phyloP scores from a whole-genome alignment of 2,329 filamentous ascomycete genomes.

The Cladosporium colombiae region DNA sequence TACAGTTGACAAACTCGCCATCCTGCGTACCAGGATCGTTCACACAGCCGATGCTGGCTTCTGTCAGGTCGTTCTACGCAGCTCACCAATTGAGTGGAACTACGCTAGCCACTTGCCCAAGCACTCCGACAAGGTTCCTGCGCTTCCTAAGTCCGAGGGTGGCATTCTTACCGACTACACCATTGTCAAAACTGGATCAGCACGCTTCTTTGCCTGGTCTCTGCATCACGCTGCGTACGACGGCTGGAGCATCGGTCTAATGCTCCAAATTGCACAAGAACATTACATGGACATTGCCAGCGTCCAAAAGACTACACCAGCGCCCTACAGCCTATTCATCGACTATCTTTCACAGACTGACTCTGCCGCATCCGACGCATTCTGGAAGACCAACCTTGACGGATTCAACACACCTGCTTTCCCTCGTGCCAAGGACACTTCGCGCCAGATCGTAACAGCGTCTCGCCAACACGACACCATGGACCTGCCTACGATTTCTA shows the following conservation, averaged over 20 bases:
- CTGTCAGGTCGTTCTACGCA: constrained; percentile 38
- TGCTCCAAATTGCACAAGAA: constrained; percentile 11
- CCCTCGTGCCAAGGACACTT: constrained; percentile 12
- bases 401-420: constrained; percentile 17
- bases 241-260: constrained; percentile 15
- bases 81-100: neutral
- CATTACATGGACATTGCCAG: neutral
- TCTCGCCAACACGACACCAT: constrained; percentile 13
- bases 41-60: constrained; percentile 41
- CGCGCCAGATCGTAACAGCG: neutral
- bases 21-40: constrained; percentile 44
- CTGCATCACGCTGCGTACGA: constrained; percentile 15
- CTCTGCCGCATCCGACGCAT: neutral
- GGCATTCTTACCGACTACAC: constrained; percentile 15
- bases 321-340: constrained; percentile 13
- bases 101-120: neutral
- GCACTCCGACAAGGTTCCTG: constrained; percentile 9
- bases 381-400: constrained; percentile 14
- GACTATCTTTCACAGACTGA: constrained; percentile 7
- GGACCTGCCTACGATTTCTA: constrained; percentile 8
- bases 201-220: constrained; percentile 16
- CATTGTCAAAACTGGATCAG: constrained; percentile 9
- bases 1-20: constrained; percentile 35
- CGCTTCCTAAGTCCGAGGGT: constrained; percentile 7
- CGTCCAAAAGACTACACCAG: neutral